Evolutionary conservation across 495 filamentous ascomycete genomes (phyloP), one percentile per base, ranked within the genome.

Genomic region (Pseudomonodictys pantanalensis): DNA sequence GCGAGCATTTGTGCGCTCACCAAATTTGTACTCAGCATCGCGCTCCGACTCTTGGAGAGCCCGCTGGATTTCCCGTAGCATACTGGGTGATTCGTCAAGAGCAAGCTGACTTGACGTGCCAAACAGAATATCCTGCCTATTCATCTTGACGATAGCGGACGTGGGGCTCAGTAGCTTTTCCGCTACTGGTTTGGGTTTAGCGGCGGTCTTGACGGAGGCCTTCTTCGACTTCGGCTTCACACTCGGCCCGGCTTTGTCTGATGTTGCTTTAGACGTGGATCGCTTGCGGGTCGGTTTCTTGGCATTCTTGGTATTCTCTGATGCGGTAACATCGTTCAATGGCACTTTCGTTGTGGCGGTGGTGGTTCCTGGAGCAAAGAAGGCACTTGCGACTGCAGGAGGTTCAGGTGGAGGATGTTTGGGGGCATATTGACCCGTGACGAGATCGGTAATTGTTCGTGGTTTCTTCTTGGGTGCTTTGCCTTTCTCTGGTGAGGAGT

Each of bases 81-180:
- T 78, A 2, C 78, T 77, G 2, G 89, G 87, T 0, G 89, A 89
- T 47, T 91, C 84, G 33, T 90, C 87, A 51, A 78, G 77, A 45
- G 87, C 88, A 17, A 97, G 75, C 70, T 97, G 92, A 71, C 92
- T 96, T 17, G 88, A 95, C 1, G 91, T 96, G 15, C 92, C 92
- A 71, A 97, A 97, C 1, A 96, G 73, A 60, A 96, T 86, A 59
- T 92, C 85, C 68, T 95, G 92, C 6, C 81, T 75, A 3, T 84
- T 76, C n/a, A 87, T 73, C 59, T 84, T 79, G 57, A 82, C 82
- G 41, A 83, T 68, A 17, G 91, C 92, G 38, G 84, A 83, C 50
- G 77, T 76, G 1, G 92, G 92, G 2, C 90, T 90, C 26, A 91
- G 77, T 7, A 95, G 72, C 3, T 83, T 78, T 64, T 78, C 45